Evolutionary conservation across 1,284 basidiomycete genomes (phyloP).

Genomic region (Marasmius oreades): DNA sequence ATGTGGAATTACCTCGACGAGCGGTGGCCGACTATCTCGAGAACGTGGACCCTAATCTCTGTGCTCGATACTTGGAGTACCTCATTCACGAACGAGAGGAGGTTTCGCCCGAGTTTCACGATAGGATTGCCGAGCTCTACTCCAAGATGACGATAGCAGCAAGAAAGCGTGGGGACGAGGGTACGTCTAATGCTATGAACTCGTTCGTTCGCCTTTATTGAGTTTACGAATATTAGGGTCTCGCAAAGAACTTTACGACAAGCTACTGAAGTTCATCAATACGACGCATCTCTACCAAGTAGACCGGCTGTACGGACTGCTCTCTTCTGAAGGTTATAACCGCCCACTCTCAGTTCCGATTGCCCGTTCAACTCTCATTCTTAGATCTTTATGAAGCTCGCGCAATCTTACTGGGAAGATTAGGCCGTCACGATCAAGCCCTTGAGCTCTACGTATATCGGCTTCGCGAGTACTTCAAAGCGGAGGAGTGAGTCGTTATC

Average conservation of each 20-base stretch:
- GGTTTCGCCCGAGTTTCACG: slow-evolving; percentile 69
- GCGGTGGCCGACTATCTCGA: slow-evolving; percentile 80
- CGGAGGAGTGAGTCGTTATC: slow-evolving; percentile 71
- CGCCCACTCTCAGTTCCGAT: not conserved
- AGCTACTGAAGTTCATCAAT: slow-evolving; percentile 77
- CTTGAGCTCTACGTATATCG: slow-evolving; percentile 91
- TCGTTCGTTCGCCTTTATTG: not conserved
- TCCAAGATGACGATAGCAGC: slow-evolving; percentile 59
- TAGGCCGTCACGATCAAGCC: slow-evolving; percentile 91
- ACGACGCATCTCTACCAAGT: slow-evolving; percentile 71
- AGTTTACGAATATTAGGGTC: slow-evolving; percentile 29
- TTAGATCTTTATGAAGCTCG: slow-evolving; percentile 83
- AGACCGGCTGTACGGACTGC: slow-evolving; percentile 73
- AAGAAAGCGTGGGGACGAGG: slow-evolving; percentile 50
- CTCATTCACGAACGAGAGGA: slow-evolving; percentile 78
- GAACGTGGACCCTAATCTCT: slow-evolving; percentile 61
- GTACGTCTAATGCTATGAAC: slow-evolving; percentile 32
- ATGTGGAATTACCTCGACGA: slow-evolving; percentile 81
- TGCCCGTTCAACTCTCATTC: not conserved
- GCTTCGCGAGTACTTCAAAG: slow-evolving; percentile 77
- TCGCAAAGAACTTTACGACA: slow-evolving; percentile 52
- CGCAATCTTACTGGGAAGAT: slow-evolving; percentile 84
- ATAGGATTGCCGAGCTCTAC: slow-evolving; percentile 86
- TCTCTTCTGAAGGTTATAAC: slow-evolving; percentile 69
- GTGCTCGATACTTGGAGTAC: slow-evolving; percentile 83